Conservation (phyloP, 1,284 basidiomycete species). For the Ceratobasidium sp. region DNA sequence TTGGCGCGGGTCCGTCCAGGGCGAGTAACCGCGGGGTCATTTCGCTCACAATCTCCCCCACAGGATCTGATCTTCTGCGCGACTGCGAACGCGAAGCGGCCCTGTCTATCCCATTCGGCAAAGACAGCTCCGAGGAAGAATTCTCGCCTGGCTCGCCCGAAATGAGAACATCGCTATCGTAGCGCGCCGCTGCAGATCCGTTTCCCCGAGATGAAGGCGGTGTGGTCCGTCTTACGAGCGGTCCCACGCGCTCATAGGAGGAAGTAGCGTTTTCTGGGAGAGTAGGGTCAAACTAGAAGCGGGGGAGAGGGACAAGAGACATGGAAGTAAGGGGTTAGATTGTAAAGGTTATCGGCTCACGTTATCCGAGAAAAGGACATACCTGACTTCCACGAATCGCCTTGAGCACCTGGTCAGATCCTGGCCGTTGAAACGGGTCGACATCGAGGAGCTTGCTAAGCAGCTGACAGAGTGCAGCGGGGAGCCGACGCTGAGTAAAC, state of each 20-base stretch:
- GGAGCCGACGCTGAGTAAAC: slow-evolving; percentile 36
- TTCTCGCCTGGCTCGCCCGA: background rate
- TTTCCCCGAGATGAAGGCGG: slow-evolving; percentile 34
- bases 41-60: slow-evolving; percentile 18
- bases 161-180: slow-evolving; percentile 8
- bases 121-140: slow-evolving; percentile 22
- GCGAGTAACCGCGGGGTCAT: slow-evolving; percentile 32
- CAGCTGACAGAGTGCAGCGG: slow-evolving; percentile 36
- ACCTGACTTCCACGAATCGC: slow-evolving; percentile 39
- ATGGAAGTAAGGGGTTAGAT: background rate
- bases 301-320: background rate
- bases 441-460: slow-evolving; percentile 40
- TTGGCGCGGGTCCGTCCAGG: slow-evolving; percentile 28
- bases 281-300: slow-evolving; percentile 28
- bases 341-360: slow-evolving; percentile 24
- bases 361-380: background rate
- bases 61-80: slow-evolving; percentile 37
- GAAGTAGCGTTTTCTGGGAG: background rate
- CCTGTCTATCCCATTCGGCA: background rate
- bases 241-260: slow-evolving; percentile 19
- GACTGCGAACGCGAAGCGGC: slow-evolving; percentile 7
- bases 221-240: slow-evolving; percentile 30
- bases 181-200: slow-evolving; percentile 10
- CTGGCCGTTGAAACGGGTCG: slow-evolving; percentile 33
- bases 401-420: slow-evolving; percentile 39